Evolutionary conservation across 106 monocot genomes (phyloP).

Genomic region (Allium fistulosum): DNA sequence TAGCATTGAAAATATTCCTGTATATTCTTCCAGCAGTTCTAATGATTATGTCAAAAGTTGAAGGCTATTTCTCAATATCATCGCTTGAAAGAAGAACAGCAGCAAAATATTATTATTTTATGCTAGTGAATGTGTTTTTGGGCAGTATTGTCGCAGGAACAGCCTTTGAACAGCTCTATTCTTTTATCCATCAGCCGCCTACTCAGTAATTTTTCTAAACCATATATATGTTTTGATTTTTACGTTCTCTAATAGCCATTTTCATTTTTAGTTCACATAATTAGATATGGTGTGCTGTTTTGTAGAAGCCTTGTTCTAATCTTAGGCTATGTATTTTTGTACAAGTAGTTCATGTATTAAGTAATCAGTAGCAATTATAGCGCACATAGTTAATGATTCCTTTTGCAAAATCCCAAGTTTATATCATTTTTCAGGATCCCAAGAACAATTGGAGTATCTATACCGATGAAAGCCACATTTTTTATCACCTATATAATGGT

Average conservation of each 20-base stretch:
- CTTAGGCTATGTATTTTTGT: too few species aligned
- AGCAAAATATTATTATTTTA: slow-evolving; percentile 90
- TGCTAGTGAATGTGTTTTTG: slow-evolving; percentile 87
- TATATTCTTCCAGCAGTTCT: slow-evolving; percentile 76
- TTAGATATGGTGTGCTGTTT: too few species aligned
- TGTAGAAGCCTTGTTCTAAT: too few species aligned
- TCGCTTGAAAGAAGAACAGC: slow-evolving; percentile 79
- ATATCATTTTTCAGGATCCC: slow-evolving; percentile 56
- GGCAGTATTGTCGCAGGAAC: slow-evolving; percentile 96
- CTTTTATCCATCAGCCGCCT: slow-evolving; percentile 74
- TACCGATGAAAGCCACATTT: slow-evolving; percentile 99
- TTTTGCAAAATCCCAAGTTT: background rate
- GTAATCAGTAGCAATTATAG: background rate
- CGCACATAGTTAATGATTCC: background rate
- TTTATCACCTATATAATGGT: slow-evolving; percentile 96
- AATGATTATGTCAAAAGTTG: slow-evolving; percentile 86
- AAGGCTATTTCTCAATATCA: slow-evolving; percentile 83
- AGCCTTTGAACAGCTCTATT: slow-evolving; percentile 82
- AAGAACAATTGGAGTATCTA: slow-evolving; percentile 78
- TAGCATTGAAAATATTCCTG: slow-evolving; percentile 79
- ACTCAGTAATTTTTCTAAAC: slow-evolving; percentile 52
- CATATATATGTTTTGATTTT: background rate
- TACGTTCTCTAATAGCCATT: background rate
- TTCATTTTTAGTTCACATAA: too few species aligned
- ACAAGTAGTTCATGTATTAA: too few species aligned